Conservation (phyloP, 2,329 filamentous ascomycete species). For the Fusarium globosum region DNA sequence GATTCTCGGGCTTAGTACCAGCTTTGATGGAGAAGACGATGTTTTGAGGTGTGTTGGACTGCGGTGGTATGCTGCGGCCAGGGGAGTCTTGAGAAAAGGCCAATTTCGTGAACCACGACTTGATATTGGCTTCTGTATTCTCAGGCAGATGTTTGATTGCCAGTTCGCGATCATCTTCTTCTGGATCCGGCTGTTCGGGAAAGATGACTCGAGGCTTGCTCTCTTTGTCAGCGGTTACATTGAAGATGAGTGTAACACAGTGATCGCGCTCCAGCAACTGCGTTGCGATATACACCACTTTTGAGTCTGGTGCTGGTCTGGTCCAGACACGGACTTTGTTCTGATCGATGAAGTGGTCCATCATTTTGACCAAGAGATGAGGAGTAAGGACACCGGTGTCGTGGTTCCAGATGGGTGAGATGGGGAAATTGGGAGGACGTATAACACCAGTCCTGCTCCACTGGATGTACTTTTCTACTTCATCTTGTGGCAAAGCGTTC, state of each 20-base stretch:
- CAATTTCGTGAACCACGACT: neutral
- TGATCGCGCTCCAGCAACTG: neutral
- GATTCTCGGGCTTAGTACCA: accelerated
- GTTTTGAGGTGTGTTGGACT: neutral
- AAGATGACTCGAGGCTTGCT: neutral
- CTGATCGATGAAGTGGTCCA: neutral
- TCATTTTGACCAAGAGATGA: neutral
- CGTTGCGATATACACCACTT: neutral
- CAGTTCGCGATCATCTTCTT: neutral
- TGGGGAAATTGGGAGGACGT: neutral
- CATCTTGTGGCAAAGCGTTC: neutral
- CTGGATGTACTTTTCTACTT: accelerated
- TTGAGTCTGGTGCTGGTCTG: neutral
- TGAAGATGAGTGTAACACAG: neutral
- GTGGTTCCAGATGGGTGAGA: neutral
- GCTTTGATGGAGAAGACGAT: neutral
- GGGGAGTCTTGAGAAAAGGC: neutral
- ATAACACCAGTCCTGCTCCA: neutral
- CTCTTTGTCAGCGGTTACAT: neutral
- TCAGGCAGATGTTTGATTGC: neutral
- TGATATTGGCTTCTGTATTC: neutral
- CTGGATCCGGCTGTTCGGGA: neutral
- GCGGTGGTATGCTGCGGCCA: neutral
- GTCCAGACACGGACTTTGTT: neutral
- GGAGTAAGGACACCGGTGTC: neutral